These are phyloP conservation scores for Suillus sp. DNA, from an alignment of 768 basidiomycete genomes.

Conservation along the genomic window DNA sequence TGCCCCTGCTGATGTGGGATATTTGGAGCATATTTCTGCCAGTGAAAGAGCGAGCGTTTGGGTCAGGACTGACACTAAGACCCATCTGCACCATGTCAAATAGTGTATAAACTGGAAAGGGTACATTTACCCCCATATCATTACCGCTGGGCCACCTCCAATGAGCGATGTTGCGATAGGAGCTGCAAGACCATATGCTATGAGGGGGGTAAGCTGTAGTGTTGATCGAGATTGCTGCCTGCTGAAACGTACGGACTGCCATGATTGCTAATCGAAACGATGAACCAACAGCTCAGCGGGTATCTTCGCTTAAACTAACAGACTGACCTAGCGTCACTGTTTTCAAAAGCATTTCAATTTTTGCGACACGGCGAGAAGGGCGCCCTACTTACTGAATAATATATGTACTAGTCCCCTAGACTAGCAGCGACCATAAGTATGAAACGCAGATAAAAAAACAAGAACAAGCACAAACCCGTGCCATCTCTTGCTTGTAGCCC, in stretches of 20 bases:
- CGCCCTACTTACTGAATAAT: constrained; percentile 49
- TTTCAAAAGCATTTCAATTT: not conserved
- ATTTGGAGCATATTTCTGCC: constrained; percentile 61
- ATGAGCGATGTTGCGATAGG: constrained; percentile 60
- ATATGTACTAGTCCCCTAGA: constrained; percentile 54
- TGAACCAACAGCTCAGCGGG: constrained; percentile 11
- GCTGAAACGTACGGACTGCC: constrained; percentile 61
- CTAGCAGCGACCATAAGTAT: constrained; percentile 27
- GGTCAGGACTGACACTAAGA: constrained; percentile 51
- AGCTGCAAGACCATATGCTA: constrained; percentile 59
- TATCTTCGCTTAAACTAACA: not conserved
- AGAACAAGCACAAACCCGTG: constrained; percentile 38
- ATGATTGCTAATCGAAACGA: constrained; percentile 47
- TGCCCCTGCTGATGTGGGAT: constrained; percentile 62
- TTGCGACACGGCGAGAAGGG: constrained; percentile 19
- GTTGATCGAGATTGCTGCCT: not conserved
- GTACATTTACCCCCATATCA: constrained; percentile 55
- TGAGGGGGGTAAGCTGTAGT: constrained; percentile 9
- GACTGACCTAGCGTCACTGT: constrained; percentile 50
- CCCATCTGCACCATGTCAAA: constrained; percentile 40
- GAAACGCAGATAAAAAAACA: not conserved
- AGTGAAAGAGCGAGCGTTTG: constrained; percentile 54
- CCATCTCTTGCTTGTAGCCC: constrained; percentile 59
- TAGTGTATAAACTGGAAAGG: not conserved
- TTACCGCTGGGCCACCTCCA: constrained; percentile 56